These are phyloP conservation scores for Russula olivacea DNA, from an alignment of 768 basidiomycete species.

Conservation along the genomic window DNA sequence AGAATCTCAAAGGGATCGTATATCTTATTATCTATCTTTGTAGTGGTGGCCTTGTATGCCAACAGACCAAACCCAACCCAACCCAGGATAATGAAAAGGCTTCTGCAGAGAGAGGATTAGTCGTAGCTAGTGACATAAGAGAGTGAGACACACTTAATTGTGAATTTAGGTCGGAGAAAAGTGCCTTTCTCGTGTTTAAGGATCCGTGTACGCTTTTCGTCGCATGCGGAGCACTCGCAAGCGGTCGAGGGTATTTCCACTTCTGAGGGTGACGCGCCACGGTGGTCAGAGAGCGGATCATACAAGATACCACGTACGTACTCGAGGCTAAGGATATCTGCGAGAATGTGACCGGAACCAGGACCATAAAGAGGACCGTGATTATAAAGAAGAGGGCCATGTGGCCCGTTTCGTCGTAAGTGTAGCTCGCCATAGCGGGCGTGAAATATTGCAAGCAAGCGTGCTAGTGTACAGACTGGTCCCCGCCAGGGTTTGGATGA, in stretches of 20 bases:
- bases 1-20: slow-evolving; percentile 96
- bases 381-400: slow-evolving; percentile 90
- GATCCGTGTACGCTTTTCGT: slow-evolving; percentile 33
- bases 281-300: neutral
- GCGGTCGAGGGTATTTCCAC: slow-evolving; percentile 10
- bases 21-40: slow-evolving; percentile 56
- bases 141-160: slow-evolving; percentile 17
- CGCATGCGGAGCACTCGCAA: slow-evolving; percentile 24
- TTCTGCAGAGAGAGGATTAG: slow-evolving; percentile 36
- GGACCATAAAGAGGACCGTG: slow-evolving; percentile 77
- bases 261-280: neutral
- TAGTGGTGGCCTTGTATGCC: slow-evolving; percentile 55
- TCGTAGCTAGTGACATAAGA: neutral
- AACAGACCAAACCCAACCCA: slow-evolving; percentile 71
- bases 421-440: slow-evolving; percentile 64
- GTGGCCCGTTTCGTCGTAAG: slow-evolving; percentile 80
- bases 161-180: slow-evolving; percentile 5
- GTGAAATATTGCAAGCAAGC: slow-evolving; percentile 4
- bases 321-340: slow-evolving; percentile 9
- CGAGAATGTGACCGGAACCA: slow-evolving; percentile 67
- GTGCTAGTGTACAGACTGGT: neutral
- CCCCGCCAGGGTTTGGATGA: neutral
- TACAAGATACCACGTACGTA: neutral
- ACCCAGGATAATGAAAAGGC: slow-evolving; percentile 55
- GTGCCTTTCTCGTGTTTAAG: slow-evolving; percentile 27